phyloP scores from a whole-genome alignment of 805 yeast species.

The Saturnispora sekii region DNA sequence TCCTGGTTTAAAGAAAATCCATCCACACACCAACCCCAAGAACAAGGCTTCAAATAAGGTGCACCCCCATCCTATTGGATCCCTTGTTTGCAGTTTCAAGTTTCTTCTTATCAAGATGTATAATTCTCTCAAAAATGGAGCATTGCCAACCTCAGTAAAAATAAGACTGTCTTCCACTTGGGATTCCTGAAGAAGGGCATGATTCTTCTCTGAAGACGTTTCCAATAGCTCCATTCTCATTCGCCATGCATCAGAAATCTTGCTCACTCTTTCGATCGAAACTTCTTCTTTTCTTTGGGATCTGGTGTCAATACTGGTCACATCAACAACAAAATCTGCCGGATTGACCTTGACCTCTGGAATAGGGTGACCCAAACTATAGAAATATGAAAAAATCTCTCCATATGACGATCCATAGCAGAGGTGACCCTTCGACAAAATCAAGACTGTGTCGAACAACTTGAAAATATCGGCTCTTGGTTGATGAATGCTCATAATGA shows the following conservation, averaged over 20 bases:
- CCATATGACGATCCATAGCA: conserved; percentile 36
- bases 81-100: conserved; percentile 38
- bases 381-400: conserved; percentile 41
- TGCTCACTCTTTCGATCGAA: conserved; percentile 27
- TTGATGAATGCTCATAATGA: conserved; percentile 73
- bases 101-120: conserved; percentile 37
- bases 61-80: conserved; percentile 39
- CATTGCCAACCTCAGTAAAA: conserved; percentile 25
- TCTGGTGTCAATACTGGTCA: conserved; percentile 47
- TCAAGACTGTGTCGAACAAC: conserved; percentile 56
- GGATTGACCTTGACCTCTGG: conserved; percentile 42
- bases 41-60: conserved; percentile 34
- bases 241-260: conserved; percentile 33
- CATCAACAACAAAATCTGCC: conserved; percentile 50
- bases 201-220: background rate
- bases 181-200: background rate
- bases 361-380: conserved; percentile 31
- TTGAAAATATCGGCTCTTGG: conserved; percentile 71
- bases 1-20: conserved; percentile 64
- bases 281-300: conserved; percentile 27
- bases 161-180: conserved; percentile 1
- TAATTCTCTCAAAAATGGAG: conserved; percentile 35
- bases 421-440: conserved; percentile 53
- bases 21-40: conserved; percentile 58
- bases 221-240: conserved; percentile 13